These are phyloP conservation scores for Leavenworthia alabamica DNA, from an alignment of 345 rosid genomes.

Conservation along the genomic window DNA sequence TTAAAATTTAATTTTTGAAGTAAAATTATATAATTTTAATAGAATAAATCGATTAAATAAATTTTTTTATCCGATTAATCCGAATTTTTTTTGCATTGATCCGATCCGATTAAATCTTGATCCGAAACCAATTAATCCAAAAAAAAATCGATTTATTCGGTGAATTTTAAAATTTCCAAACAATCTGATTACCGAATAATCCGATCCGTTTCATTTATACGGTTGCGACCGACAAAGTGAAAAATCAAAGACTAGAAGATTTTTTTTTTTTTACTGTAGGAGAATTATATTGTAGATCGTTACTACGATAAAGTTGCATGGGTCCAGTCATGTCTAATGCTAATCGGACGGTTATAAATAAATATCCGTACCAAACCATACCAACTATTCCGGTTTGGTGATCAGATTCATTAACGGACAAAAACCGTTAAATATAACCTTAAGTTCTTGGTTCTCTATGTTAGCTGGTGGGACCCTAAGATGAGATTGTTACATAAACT, in stretches of 20 bases:
- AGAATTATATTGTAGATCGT: background rate
- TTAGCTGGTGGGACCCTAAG: background rate
- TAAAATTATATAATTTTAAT: too few relatives aligned
- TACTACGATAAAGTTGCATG: background rate
- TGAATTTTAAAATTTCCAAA: constrained; percentile 6
- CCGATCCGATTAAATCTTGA: too few relatives aligned
- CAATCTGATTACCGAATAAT: too few relatives aligned
- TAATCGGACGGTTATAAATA: background rate
- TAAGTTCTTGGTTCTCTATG: background rate
- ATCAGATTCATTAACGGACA: background rate
- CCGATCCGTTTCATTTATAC: constrained; percentile 14
- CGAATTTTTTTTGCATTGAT: too few relatives aligned
- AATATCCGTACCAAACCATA: background rate
- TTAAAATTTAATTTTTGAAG: too few relatives aligned
- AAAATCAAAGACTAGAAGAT: background rate
- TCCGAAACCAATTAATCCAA: too few relatives aligned
- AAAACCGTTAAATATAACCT: background rate
- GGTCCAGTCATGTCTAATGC: background rate
- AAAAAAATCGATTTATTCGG: too few relatives aligned
- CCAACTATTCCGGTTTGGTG: background rate
- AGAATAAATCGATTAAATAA: too few relatives aligned
- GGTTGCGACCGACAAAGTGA: constrained; percentile 20
- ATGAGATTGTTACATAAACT: too few relatives aligned
- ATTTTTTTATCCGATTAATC: too few relatives aligned
- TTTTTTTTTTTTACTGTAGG: background rate